Evolutionary conservation across 768 basidiomycete species (phyloP).

Genomic region (Suillus hirtellus): DNA sequence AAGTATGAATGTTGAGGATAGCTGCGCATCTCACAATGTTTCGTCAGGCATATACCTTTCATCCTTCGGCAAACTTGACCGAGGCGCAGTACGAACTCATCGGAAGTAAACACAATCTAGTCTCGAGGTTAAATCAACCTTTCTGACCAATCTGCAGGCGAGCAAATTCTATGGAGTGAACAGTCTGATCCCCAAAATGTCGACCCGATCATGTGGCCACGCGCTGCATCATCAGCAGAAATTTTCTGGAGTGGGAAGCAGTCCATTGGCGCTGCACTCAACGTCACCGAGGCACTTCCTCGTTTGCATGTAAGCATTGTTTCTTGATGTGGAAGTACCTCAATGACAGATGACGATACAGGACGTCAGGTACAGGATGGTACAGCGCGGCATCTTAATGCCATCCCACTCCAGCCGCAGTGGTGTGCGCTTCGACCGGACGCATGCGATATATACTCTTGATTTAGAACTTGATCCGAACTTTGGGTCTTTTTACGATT

Average conservation of each 20-base stretch:
- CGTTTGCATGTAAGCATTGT: constrained; percentile 50
- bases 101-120: constrained; percentile 49
- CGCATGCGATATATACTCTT: constrained; percentile 47
- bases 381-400: constrained; percentile 45
- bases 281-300: constrained; percentile 49
- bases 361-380: constrained; percentile 53
- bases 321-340: constrained; percentile 22
- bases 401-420: constrained; percentile 64
- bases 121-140: constrained; percentile 1
- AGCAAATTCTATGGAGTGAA: constrained; percentile 74
- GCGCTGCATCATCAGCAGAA: constrained; percentile 71
- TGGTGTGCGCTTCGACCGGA: constrained; percentile 72
- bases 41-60: constrained; percentile 43
- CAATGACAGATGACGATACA: too few relatives aligned
- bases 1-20: constrained; percentile 11
- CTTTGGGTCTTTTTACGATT: background rate
- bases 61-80: constrained; percentile 41
- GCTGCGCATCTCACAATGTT: constrained; percentile 22
- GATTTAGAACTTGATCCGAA: constrained; percentile 1
- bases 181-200: constrained; percentile 67
- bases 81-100: constrained; percentile 51
- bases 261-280: constrained; percentile 31
- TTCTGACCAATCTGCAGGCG: constrained; percentile 35
- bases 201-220: constrained; percentile 71
- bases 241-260: constrained; percentile 67